Evolutionary conservation across 768 basidiomycete genomes (phyloP).

Genomic region (Suillus cothurnatus): DNA sequence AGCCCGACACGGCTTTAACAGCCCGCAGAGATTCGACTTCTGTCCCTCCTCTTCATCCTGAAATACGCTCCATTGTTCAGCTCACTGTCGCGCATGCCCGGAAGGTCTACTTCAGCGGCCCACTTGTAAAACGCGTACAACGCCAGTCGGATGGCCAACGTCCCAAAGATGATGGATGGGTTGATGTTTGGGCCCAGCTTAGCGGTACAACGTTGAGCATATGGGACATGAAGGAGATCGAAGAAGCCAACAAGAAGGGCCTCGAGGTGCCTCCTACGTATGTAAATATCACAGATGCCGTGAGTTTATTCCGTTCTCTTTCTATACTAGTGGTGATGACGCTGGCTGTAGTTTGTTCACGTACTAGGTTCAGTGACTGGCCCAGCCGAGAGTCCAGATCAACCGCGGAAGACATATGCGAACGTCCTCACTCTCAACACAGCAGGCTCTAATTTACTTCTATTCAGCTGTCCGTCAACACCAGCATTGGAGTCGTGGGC

Average conservation of each 20-base stretch:
- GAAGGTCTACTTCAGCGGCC: conserved; percentile 88
- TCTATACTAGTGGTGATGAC: conserved; percentile 13
- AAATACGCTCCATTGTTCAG: conserved; percentile 79
- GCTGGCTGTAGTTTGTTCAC: conserved; percentile 62
- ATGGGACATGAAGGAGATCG: conserved; percentile 90
- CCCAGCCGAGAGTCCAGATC: conserved; percentile 51
- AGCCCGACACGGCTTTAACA: conserved; percentile 28
- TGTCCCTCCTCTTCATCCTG: conserved; percentile 66
- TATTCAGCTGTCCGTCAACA: conserved; percentile 84
- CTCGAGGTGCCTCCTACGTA: conserved; percentile 86
- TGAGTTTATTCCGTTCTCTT: conserved; percentile 43
- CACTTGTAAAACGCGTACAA: conserved; percentile 75
- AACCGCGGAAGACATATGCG: conserved; percentile 58
- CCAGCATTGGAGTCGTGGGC: conserved; percentile 84
- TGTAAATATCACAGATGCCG: conserved; percentile 86
- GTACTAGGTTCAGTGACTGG: conserved; percentile 75
- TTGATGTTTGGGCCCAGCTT: conserved; percentile 87
- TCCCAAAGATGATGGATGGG: conserved; percentile 80
- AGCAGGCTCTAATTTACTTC: conserved; percentile 85
- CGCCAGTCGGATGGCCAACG: conserved; percentile 75
- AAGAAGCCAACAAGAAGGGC: conserved; percentile 79
- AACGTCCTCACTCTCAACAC: conserved; percentile 93
- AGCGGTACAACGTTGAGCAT: conserved; percentile 87
- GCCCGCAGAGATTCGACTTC: conserved; percentile 18
- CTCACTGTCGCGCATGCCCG: conserved; percentile 76